phyloP scores from a whole-genome alignment of 169 alveolate genomes.

The Blepharisma undulans region DNA sequence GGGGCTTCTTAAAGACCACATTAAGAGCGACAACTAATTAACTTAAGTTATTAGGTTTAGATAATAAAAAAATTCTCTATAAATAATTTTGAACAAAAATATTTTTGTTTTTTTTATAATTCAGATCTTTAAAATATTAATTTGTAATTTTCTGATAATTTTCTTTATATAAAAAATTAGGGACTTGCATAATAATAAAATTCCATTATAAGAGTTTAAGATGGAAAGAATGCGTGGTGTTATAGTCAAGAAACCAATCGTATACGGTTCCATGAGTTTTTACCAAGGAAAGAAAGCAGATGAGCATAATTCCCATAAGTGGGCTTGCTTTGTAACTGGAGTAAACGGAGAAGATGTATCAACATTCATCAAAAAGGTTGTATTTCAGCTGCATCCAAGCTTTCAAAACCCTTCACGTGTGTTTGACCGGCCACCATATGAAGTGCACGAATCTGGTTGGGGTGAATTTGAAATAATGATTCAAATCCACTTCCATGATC shows the following conservation, averaged over 20 bases:
- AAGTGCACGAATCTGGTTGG: constrained; percentile 90
- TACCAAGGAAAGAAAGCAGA: constrained; percentile 88
- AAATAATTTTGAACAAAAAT: neutral
- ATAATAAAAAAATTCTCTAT: neutral
- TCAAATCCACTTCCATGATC: constrained; percentile 80
- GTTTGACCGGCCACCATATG: constrained; percentile 86
- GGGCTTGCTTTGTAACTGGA: constrained; percentile 93
- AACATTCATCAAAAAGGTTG: constrained; percentile 88
- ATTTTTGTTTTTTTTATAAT: no score
- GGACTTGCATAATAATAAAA: neutral
- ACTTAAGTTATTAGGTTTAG: neutral
- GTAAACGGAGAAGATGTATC: constrained; percentile 90
- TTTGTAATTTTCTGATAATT: no score
- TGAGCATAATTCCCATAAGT: constrained; percentile 89
- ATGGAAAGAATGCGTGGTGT: constrained; percentile 36
- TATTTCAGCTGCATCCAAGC: constrained; percentile 91
- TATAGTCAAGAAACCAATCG: constrained; percentile 33
- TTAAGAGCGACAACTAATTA: neutral
- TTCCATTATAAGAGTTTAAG: neutral
- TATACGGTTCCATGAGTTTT: constrained; percentile 51
- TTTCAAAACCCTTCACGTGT: constrained; percentile 89
- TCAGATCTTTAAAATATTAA: neutral
- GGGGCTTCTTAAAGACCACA: neutral
- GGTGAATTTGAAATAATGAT: constrained; percentile 90
- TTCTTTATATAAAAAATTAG: no score